Conservation (phyloP, 2,329 filamentous ascomycete genomes). For the Phialophora chinensis region DNA sequence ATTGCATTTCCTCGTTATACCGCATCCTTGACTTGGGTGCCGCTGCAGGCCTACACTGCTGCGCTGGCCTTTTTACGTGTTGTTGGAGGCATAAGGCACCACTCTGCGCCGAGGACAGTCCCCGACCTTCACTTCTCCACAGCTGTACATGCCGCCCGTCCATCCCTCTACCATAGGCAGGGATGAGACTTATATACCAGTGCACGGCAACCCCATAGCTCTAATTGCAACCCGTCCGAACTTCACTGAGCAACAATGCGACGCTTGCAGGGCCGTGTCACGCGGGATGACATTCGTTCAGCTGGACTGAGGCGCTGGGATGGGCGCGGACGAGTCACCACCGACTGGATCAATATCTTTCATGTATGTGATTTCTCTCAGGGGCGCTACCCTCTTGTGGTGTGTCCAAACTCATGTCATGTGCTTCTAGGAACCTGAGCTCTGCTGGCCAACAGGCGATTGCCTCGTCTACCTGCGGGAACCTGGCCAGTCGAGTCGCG, state of each 20-base stretch:
- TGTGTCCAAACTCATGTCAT: conserved; percentile 10
- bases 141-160: conserved; percentile 7
- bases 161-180: conserved; percentile 14
- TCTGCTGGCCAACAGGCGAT: conserved; percentile 39
- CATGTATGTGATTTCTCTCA: conserved; percentile 30
- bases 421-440: conserved; percentile 37
- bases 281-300: conserved; percentile 37
- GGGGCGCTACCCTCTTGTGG: background rate
- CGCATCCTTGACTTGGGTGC: background rate
- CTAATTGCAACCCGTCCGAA: conserved; percentile 7
- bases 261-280: conserved; percentile 37
- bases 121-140: conserved; percentile 5
- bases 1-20: conserved; percentile 3
- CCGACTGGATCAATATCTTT: conserved; percentile 40
- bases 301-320: conserved; percentile 41
- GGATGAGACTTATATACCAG: conserved; percentile 30
- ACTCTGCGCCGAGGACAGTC: background rate
- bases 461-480: conserved; percentile 39
- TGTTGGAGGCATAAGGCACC: conserved; percentile 8
- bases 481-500: conserved; percentile 40
- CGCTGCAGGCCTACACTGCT: conserved; percentile 7
- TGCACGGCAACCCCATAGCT: conserved; percentile 18
- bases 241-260: conserved; percentile 26
- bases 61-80: conserved; percentile 18
- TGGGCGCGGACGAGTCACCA: conserved; percentile 37